phyloP scores from a whole-genome alignment of 139 green algal species.

The Micromonas pusilla region DNA sequence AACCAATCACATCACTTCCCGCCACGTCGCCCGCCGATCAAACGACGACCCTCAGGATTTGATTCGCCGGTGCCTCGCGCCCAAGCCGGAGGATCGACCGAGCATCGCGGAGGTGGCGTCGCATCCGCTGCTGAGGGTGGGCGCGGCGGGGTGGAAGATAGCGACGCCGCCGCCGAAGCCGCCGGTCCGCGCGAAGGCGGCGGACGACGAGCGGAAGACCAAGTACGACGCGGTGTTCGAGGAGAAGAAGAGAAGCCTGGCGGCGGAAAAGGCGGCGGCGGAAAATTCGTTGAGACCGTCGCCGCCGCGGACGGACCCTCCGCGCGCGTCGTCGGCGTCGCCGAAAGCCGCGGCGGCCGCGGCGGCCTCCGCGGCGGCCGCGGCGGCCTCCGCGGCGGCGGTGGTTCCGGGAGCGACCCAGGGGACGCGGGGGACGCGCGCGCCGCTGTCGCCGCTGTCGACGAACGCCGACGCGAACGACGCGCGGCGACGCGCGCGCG shows the following conservation, averaged over 20 bases:
- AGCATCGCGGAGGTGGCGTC: constrained; percentile 4
- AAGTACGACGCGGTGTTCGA: neutral
- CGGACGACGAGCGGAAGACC: neutral
- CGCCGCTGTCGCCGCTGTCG: neutral
- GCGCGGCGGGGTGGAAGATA: neutral
- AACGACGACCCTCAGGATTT: constrained; percentile 8
- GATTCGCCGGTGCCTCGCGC: constrained; percentile 11
- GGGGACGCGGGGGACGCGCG: too few species aligned
- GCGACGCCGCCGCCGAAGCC: neutral
- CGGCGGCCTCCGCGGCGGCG: too few species aligned
- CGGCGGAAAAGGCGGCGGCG: neutral
- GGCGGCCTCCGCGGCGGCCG: too few species aligned
- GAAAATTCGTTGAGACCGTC: too few species aligned
- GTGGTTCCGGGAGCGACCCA: too few species aligned
- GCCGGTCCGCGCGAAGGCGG: neutral
- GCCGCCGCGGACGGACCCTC: too few species aligned
- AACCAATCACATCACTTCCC: too few species aligned
- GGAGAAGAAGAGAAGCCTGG: neutral
- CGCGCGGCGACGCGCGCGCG: too few species aligned
- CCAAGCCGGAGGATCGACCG: constrained; percentile 13
- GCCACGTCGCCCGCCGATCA: too few species aligned
- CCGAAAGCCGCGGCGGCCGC: too few species aligned
- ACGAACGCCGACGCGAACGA: too few species aligned
- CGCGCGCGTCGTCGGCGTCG: neutral
- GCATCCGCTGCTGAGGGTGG: constrained; percentile 9